These are phyloP conservation scores for Neophaeococcomyces aloes DNA, from an alignment of 2,329 filamentous ascomycete genomes.

Conservation along the genomic window DNA sequence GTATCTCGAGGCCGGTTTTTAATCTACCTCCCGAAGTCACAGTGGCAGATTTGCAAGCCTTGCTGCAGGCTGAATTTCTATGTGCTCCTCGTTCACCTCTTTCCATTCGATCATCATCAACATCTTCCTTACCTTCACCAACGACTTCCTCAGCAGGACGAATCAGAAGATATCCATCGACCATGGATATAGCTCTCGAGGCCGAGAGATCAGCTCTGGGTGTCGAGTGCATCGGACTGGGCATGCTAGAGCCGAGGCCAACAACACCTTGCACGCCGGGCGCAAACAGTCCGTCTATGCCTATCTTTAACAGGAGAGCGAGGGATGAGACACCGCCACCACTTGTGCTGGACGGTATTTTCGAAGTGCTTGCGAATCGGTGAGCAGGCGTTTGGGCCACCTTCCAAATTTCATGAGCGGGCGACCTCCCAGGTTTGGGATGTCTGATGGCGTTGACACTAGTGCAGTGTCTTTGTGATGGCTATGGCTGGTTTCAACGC, in stretches of 20 bases:
- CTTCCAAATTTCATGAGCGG: too few species aligned
- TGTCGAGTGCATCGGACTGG: slow-evolving; percentile 31
- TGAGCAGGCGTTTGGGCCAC: not conserved
- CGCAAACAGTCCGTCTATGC: slow-evolving; percentile 2
- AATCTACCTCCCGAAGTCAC: slow-evolving; percentile 6
- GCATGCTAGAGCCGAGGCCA: slow-evolving; percentile 36
- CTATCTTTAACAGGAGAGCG: not conserved
- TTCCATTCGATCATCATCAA: not conserved
- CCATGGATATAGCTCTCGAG: slow-evolving; percentile 34
- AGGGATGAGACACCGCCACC: slow-evolving; percentile 7
- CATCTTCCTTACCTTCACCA: slow-evolving; percentile 7
- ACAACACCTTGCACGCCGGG: not conserved
- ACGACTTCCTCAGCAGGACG: slow-evolving; percentile 24
- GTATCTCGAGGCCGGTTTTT: slow-evolving; percentile 1
- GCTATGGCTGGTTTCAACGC: too few species aligned
- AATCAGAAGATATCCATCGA: slow-evolving; percentile 33
- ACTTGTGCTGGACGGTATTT: slow-evolving; percentile 37
- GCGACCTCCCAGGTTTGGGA: too few species aligned
- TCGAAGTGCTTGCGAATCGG: slow-evolving; percentile 35
- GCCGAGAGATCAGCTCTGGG: slow-evolving; percentile 33
- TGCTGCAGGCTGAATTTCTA: slow-evolving; percentile 7
- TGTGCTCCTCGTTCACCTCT: not conserved
- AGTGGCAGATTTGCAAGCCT: not conserved
- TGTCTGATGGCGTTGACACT: too few species aligned
- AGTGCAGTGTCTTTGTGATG: too few species aligned